These are phyloP conservation scores for Arachis monticola DNA, from an alignment of 331 rosid species.

Conservation along the genomic window DNA sequence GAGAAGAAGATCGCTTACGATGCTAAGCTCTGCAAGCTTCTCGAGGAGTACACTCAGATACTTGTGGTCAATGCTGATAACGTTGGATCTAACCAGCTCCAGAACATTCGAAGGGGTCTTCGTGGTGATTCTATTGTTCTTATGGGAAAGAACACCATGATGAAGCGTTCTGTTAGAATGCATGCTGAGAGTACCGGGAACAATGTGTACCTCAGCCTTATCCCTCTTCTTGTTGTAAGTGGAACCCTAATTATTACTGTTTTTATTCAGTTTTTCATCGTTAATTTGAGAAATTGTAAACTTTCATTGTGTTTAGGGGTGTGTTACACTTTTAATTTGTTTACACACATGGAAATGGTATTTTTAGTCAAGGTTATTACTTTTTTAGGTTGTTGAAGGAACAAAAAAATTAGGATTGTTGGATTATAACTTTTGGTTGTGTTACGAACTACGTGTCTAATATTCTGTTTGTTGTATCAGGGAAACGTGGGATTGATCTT, in stretches of 20 bases:
- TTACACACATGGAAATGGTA: too few species aligned
- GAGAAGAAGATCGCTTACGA: constrained; percentile 84
- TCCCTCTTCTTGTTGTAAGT: constrained; percentile 84
- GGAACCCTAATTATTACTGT: not conserved
- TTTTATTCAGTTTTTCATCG: too few species aligned
- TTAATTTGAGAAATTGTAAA: not conserved
- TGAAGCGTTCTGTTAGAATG: constrained; percentile 77
- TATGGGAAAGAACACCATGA: constrained; percentile 99
- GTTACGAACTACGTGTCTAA: not conserved
- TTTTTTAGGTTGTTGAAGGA: too few species aligned
- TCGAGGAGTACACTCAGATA: constrained; percentile 74
- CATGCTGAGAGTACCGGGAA: constrained; percentile 84
- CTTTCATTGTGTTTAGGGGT: not conserved
- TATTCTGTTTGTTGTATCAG: constrained; percentile 31
- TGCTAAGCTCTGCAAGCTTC: constrained; percentile 69
- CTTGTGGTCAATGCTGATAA: constrained; percentile 86
- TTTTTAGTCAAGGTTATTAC: too few species aligned
- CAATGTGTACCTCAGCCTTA: constrained; percentile 61
- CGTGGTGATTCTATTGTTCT: constrained; percentile 89
- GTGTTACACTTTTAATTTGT: too few species aligned
- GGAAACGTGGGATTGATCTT: constrained; percentile 89
- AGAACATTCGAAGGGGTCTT: constrained; percentile 75
- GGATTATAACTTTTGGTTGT: too few species aligned
- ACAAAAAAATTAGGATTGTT: too few species aligned
- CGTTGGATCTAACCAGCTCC: constrained; percentile 90